Percentiles rank a stretch among this genome's conserved stretches.
Evolutionary conservation across 768 basidiomycete species (phyloP).

Genomic region (Boletus pseudo-olivaceus): DNA sequence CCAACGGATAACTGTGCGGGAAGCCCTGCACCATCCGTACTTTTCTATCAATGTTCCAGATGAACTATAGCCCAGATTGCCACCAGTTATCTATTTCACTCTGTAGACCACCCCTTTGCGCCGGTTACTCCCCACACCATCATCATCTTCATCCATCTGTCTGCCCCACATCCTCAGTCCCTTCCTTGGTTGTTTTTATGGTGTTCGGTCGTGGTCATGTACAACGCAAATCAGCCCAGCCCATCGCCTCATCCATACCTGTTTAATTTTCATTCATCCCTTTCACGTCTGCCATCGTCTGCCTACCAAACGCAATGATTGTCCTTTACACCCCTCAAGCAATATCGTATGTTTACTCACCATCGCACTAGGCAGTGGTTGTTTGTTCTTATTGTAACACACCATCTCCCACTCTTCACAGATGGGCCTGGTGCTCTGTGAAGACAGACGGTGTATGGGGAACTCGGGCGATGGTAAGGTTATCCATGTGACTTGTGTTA

Average conservation of each 20-base stretch:
- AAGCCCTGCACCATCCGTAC: constrained; percentile 86
- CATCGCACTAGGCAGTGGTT: constrained; percentile 14
- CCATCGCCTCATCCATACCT: constrained; percentile 28
- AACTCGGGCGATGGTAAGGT: constrained; percentile 13
- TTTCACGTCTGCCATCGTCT: constrained; percentile 18
- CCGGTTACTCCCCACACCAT: constrained; percentile 18
- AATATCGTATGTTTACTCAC: constrained; percentile 29
- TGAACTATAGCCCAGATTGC: constrained; percentile 53
- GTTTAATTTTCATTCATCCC: constrained; percentile 26
- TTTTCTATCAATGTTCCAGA: constrained; percentile 66
- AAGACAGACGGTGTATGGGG: neutral
- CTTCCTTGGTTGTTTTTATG: constrained; percentile 35
- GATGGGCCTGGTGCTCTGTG: constrained; percentile 13
- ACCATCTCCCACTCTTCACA: constrained; percentile 10
- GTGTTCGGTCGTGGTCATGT: constrained; percentile 36
- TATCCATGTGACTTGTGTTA: neutral
- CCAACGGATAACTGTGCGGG: constrained; percentile 82
- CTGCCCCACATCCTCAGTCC: constrained; percentile 20
- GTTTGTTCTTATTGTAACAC: constrained; percentile 23
- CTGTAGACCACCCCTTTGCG: constrained; percentile 32
- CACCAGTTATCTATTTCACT: constrained; percentile 33
- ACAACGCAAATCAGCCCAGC: constrained; percentile 33
- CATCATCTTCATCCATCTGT: constrained; percentile 24
- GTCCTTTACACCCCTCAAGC: constrained; percentile 25
- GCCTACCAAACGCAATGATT: constrained; percentile 30